Base-by-base conservation (phyloP, 2,329 filamentous ascomycete genomes). In the Curvularia eragrostidis region DNA sequence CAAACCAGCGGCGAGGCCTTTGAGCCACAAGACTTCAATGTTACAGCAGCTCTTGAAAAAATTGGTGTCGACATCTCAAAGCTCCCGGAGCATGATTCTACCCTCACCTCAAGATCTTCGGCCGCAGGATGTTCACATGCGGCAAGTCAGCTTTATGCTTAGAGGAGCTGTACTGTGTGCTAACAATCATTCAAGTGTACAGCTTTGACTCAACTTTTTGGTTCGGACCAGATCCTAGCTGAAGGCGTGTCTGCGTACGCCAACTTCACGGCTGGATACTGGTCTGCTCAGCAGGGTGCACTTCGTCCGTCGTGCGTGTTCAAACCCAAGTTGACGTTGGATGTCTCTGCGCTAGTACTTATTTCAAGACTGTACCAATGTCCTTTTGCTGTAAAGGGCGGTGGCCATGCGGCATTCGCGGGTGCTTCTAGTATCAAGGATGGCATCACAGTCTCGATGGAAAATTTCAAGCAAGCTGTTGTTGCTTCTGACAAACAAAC, bases 371-470 rank as follows among this genome's bases (percentile, higher is more conserved):
- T 63, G 0, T 58, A 64, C 19, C 62, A 64, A 47, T 73, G 67
- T 36, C 67, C 62, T 75, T 79, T 80, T 56, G 78, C 78, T 1
- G 71, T 82, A 2, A 79, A 78, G 52, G 74, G 76, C 32, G 79
- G 80, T 26, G 80, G 80, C 4, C 80, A 82, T 56, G 72, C 72
- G 12, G 64, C 71, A 5, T 75, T 71, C 61, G 65, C 71, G 0
- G 78, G 79, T 7, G 70, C 74, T 13, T 78, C 77, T 21, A 79
- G 77, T 51, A 79, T 81, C 21, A 64, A 75, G 3, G 66, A 68
- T 41, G 80, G 80, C 1, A 76, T 83, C 5, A 80, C 78, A 0
- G 68, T 82, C 34, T 77, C 78, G 38, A 64, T 82, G 38, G 69
- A 69, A 19, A 56, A 59, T 9, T 59, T 79, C 24, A 73, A 72